Evolutionary conservation across 192 early-diverging fungal genomes (phyloP).

Genomic region (Spizellomyces sp.): DNA sequence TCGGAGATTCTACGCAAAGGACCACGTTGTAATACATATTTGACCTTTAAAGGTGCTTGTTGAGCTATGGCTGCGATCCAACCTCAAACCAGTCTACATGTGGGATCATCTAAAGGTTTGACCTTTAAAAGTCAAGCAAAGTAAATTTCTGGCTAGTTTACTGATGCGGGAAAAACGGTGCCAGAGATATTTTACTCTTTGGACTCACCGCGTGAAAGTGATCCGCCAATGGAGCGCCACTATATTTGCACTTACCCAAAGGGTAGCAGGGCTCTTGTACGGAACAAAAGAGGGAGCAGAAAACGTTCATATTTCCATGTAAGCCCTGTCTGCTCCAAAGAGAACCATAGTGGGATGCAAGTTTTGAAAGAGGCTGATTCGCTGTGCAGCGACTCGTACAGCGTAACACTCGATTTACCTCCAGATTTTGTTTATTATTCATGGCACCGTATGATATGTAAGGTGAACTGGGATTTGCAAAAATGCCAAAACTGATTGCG

Average conservation of each 20-base stretch:
- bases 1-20: not conserved
- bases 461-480: not conserved
- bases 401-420: conserved; percentile 46
- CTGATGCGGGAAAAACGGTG: not conserved
- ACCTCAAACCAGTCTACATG: conserved; percentile 66
- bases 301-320: conserved; percentile 52
- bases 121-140: not conserved
- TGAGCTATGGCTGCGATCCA: conserved; percentile 79
- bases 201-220: conserved; percentile 75
- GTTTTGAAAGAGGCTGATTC: conserved; percentile 12
- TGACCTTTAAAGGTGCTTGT: conserved; percentile 53
- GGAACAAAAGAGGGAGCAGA: conserved; percentile 67
- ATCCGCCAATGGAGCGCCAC: conserved; percentile 77
- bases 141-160: conserved; percentile 2
- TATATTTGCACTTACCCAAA: conserved; percentile 66
- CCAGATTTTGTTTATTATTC: conserved; percentile 68
- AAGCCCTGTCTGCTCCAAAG: not conserved
- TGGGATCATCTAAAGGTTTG: conserved; percentile 73
- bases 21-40: not conserved
- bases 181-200: conserved; percentile 52
- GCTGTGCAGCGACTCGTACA: conserved; percentile 19
- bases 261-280: conserved; percentile 69
- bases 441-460: conserved; percentile 71
- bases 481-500: not conserved
- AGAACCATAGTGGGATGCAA: not conserved